phyloP scores from a whole-genome alignment of 805 yeast genomes.

The Kockiozyma suomiensis region DNA sequence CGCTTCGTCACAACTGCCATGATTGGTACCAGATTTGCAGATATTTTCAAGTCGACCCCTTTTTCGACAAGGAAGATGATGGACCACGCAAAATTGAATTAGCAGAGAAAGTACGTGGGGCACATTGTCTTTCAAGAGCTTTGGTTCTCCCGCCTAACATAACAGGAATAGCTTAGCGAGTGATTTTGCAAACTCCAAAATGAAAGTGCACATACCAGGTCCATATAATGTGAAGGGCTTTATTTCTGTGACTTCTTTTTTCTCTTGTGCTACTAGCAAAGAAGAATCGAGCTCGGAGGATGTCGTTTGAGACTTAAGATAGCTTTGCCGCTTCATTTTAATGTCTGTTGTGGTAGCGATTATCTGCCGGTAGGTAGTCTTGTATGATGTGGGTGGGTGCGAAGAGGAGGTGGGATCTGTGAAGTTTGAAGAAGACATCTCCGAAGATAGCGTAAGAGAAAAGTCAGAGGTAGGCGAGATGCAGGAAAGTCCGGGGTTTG shows the following conservation, averaged over 20 bases:
- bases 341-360: neutral
- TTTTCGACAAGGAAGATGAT: neutral
- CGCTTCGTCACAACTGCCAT: too few species aligned
- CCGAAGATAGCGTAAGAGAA: neutral
- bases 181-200: too few species aligned
- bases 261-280: neutral
- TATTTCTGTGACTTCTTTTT: neutral
- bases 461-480: neutral
- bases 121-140: neutral
- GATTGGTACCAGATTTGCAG: neutral
- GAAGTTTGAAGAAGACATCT: neutral
- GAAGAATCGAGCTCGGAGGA: too few species aligned
- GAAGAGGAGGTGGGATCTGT: neutral
- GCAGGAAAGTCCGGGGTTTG: neutral
- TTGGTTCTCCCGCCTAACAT: neutral
- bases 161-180: neutral
- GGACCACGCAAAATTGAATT: constrained; percentile 13
- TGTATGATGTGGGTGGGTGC: neutral
- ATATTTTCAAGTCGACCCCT: neutral
- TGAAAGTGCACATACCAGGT: constrained; percentile 12
- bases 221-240: constrained; percentile 16
- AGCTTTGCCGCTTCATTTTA: too few species aligned
- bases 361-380: neutral
- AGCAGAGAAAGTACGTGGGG: neutral
- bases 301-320: too few species aligned